Evolutionary conservation across 805 yeast genomes (phyloP).

Genomic region (Naumovozyma castellii): DNA sequence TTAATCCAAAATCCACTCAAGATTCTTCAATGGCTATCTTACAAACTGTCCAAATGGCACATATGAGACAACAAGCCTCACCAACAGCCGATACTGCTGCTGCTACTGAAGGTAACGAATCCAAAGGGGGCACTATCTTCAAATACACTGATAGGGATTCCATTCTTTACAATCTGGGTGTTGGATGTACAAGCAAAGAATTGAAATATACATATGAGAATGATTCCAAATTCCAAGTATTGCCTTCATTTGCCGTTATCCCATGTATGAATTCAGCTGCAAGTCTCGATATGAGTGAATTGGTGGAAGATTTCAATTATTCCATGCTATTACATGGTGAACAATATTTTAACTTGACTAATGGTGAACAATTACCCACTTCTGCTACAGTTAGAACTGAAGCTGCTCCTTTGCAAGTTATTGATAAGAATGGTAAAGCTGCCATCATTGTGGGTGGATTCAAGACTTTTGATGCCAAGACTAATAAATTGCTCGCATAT

Average conservation of each 20-base stretch:
- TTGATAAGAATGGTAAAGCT: constrained; percentile 82
- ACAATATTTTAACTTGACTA: constrained; percentile 65
- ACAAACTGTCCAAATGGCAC: constrained; percentile 42
- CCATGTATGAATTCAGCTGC: constrained; percentile 65
- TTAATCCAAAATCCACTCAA: constrained; percentile 44
- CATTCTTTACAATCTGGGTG: constrained; percentile 77
- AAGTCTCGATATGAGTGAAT: constrained; percentile 45
- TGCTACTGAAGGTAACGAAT: not conserved
- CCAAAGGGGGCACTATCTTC: constrained; percentile 30
- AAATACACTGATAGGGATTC: constrained; percentile 58
- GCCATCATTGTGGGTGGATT: constrained; percentile 63
- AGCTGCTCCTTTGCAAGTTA: constrained; percentile 58
- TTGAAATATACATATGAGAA: constrained; percentile 74
- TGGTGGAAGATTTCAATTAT: constrained; percentile 78
- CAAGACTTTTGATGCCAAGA: constrained; percentile 53
- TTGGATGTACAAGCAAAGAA: constrained; percentile 76
- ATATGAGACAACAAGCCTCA: constrained; percentile 14
- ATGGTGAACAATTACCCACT: constrained; percentile 51
- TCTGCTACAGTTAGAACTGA: constrained; percentile 53
- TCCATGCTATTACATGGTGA: constrained; percentile 90
- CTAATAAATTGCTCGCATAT: constrained; percentile 64
- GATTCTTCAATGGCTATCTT: constrained; percentile 78
- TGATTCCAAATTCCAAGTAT: constrained; percentile 64
- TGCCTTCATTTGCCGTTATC: constrained; percentile 86
- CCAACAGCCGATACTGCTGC: constrained; percentile 31